Percentiles rank a stretch among this genome's conserved stretches.
These are phyloP conservation scores for Colletotrichum ledebouriae DNA, from an alignment of 2,329 filamentous ascomycete genomes.

Conservation along the genomic window DNA sequence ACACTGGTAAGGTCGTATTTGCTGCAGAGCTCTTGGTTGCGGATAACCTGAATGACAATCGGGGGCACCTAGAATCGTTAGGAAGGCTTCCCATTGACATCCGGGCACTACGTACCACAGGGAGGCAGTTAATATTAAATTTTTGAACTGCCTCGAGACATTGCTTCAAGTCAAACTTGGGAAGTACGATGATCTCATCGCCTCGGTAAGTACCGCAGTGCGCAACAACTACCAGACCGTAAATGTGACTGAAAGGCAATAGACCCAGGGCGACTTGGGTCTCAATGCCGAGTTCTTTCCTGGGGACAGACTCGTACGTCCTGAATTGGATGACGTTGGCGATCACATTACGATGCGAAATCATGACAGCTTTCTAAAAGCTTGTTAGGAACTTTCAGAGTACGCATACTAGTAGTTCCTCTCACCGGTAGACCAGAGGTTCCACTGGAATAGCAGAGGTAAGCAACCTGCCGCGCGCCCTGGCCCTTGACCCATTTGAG, in stretches of 20 bases:
- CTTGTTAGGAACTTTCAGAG: not conserved
- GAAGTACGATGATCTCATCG: conserved; percentile 79
- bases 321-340: conserved; percentile 77
- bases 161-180: conserved; percentile 79
- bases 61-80: conserved; percentile 72
- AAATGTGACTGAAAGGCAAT: conserved; percentile 87
- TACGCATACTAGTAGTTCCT: conserved; percentile 2
- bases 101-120: conserved; percentile 64
- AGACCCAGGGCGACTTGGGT: conserved; percentile 72
- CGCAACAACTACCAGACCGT: conserved; percentile 79
- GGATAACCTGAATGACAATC: conserved; percentile 81
- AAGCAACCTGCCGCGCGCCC: conserved; percentile 77
- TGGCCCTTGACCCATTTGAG: conserved; percentile 74
- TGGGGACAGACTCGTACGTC: conserved; percentile 57
- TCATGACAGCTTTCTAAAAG: conserved; percentile 83
- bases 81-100: not conserved
- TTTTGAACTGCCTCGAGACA: conserved; percentile 75
- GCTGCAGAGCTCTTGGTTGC: conserved; percentile 68
- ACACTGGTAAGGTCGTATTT: conserved; percentile 81
- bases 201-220: conserved; percentile 77
- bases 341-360: conserved; percentile 84
- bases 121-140: conserved; percentile 77
- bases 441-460: conserved; percentile 84
- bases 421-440: conserved; percentile 82
- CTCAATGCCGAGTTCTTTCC: conserved; percentile 53